Percentiles rank a stretch among this genome's conserved stretches.
Conservation (phyloP, 2,329 filamentous ascomycete species). For the Uncinocarpus reesii region DNA sequence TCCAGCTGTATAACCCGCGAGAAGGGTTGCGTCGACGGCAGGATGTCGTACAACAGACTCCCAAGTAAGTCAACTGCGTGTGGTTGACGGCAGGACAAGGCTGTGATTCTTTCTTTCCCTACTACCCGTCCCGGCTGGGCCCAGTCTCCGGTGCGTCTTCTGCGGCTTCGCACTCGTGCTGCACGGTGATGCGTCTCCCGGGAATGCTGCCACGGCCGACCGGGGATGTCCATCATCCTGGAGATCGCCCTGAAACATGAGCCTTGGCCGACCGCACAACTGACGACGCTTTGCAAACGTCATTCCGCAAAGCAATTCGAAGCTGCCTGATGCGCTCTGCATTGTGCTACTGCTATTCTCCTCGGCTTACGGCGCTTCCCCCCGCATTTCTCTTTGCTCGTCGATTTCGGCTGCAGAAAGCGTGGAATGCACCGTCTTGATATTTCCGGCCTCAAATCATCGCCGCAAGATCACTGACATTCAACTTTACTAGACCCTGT, state of each 20-base stretch:
- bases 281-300: not conserved
- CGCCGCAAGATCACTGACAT: not conserved
- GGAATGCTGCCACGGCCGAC: no score
- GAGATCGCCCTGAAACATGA: slow-evolving; percentile 3
- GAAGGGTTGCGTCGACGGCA: slow-evolving; percentile 1
- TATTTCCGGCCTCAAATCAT: not conserved
- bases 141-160: not conserved
- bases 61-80: not conserved
- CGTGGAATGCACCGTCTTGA: no score
- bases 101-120: not conserved
- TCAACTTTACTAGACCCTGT: slow-evolving; percentile 28
- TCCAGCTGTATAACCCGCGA: not conserved
- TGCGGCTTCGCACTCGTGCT: not conserved
- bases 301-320: not conserved
- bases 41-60: slow-evolving; percentile 10
- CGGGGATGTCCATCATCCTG: not conserved
- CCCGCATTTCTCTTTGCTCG: not conserved
- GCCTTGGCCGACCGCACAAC: slow-evolving; percentile 9
- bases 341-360: not conserved
- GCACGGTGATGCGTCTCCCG: not conserved
- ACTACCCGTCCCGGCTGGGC: not conserved
- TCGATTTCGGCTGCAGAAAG: no score
- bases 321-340: not conserved
- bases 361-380: not conserved
- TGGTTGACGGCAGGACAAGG: not conserved